Base-by-base conservation (phyloP, 129 eudicot genomes). In the Helichrysum umbraculigerum region DNA sequence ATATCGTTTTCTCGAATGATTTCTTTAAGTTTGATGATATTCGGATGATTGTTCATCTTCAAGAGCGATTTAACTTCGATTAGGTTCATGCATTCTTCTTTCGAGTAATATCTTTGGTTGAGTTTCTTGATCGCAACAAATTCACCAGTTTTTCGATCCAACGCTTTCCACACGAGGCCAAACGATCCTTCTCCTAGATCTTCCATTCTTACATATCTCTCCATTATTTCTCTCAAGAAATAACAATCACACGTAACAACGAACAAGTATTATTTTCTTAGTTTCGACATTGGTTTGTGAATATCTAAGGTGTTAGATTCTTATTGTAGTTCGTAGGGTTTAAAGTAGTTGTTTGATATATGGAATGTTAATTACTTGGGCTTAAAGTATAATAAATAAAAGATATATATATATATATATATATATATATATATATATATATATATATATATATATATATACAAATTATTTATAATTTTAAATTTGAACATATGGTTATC, bases 81-180 rank as follows among this genome's bases (percentile, higher is more conserved):
- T 47, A 70, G 5, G 10, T 70, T 70, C 63, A 59, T 58, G 56
- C 77, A 61, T 14, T 78, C 82, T 30, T 71, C 59, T 21, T n/a
- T 2, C 9, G 69, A 64, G 14, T 41, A 5, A 21, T n/a, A 62
- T 25, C 21, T 32, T 30, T 7, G 19, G 15, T 9, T n/a, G 29
- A 78, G 35, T 62, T 59, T 33, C 65, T 78, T 78, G 65, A 78
- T 14, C 1, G 82, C 77, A 42, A 78, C 82, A 1, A 61, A 11
- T 70, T 47, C 63, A 21, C 69, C 61, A 0, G 5, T 14, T 0
- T 60, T 7, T 3, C 2, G 51, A 51, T 70, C 52, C 28, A 51
- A 2, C 3, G 78, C 78, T 63, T 52, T 47, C 19, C 21, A 79
- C 3, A 79, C 72, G 11, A 41, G 33, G 5, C 82, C 72, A 25